Base-by-base conservation (phyloP, 768 basidiomycete genomes). In the Lentinula lateritia region DNA sequence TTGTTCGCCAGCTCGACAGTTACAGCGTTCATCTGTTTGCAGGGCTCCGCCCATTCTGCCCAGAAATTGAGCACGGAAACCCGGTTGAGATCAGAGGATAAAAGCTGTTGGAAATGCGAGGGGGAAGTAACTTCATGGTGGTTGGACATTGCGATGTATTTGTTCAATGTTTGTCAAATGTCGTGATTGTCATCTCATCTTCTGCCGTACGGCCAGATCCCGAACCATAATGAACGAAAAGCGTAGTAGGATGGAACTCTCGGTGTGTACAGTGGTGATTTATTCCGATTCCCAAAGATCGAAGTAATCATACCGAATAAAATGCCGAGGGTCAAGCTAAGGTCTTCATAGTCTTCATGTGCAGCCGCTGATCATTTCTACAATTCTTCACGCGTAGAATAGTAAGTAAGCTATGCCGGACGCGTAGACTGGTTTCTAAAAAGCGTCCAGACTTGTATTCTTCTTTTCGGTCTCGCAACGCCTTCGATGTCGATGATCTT, bases 41-140 rank as follows among this genome's bases (percentile, higher is more conserved):
- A 98, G 43, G 95, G 94, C 63, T 85, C 90, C 0, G 94, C 97
- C 93, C 93, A 90, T 73, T 85, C 78, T 46, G 95, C 92, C 90
- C 94, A 95, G 73, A 98, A 99, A 75, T 91, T 93, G 70, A 97
- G 86, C 41, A 96, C 78, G 4, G 95, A 95, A 23, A 96, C 82
- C 20, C 91, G 79, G 18, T 82, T 74, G 38, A 99, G 83, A 74
- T 98, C 95, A 20, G 73, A 69, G 0, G 86, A 87, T 52, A 98
- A 84, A 8, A 92, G 73, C 6, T 76, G 69, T 71, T 92, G 85
- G 75, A 98, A 93, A 54, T 92, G 83, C 1, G 81, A 74, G 1
- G 92, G 73, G 3, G 90, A 90, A 23, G 74, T 70, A 54, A 96
- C 81, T 58, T 75, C 61, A 58, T 73, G 48, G 50, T 74, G 61